A percentile compares a stretch with the other conserved stretches of the same genome.
These are phyloP conservation scores for Plasmodium blacklocki DNA, from an alignment of 169 alveolate species.

Conservation along the genomic window DNA sequence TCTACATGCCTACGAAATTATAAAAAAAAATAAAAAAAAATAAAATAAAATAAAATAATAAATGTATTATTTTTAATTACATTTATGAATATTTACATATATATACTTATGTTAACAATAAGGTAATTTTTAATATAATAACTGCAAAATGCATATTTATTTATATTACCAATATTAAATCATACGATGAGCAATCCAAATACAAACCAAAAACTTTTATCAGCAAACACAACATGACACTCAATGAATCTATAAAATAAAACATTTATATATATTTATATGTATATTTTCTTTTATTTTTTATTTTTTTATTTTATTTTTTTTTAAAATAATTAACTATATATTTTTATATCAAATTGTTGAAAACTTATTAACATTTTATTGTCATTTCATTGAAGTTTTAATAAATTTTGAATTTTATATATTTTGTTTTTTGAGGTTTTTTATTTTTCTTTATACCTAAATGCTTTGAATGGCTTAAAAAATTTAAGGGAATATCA, in stretches of 20 bases:
- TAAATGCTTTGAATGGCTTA: slow-evolving; percentile 6
- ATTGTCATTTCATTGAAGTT: no score
- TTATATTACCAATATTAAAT: slow-evolving; percentile 32
- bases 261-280: not conserved
- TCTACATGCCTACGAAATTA: slow-evolving; percentile 45
- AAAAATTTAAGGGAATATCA: slow-evolving; percentile 14
- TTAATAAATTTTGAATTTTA: no score
- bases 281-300: not conserved
- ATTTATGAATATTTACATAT: slow-evolving; percentile 1
- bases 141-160: not conserved
- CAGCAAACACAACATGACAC: slow-evolving; percentile 48
- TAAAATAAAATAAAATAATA: not conserved
- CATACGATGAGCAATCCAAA: slow-evolving; percentile 21
- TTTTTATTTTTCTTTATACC: slow-evolving; percentile 10
- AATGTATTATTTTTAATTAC: not conserved
- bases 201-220: slow-evolving; percentile 56
- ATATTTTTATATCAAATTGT: no score
- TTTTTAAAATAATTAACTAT: not conserved
- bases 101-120: not conserved
- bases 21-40: no score
- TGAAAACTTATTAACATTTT: no score
- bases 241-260: slow-evolving; percentile 14
- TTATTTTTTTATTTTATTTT: not conserved
- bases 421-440: not conserved
- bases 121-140: not conserved